Base-by-base conservation (phyloP, 2,329 filamentous ascomycete genomes). In the Hypomyces rosellus region DNA sequence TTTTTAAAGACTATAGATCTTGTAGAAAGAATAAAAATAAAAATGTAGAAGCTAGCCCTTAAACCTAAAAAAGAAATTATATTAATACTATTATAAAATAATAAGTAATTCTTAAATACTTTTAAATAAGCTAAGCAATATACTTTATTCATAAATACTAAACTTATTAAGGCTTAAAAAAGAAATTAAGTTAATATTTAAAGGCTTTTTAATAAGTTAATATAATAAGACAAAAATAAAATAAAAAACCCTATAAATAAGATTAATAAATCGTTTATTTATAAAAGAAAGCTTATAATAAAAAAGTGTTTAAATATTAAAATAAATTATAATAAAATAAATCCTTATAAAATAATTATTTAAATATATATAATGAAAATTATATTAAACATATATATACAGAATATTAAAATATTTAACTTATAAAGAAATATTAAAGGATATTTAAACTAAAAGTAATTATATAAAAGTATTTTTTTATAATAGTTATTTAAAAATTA, bases 131-230 rank as follows among this genome's bases (percentile, higher is more conserved):
- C 30, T 43, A 15, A 45, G 46, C n/a, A 7, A 16, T 42, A 7
- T 12, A 15, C 18, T 18, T 48, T 45, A 39, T 49, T 44, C 20
- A 50, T 47, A 42, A n/a, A n/a, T n/a, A n/a, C n/a, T n/a, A n/a
- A n/a, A n/a, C n/a, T n/a, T n/a, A n/a, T n/a, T n/a, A n/a, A n/a
- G n/a, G n/a, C n/a, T n/a, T n/a, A n/a, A n/a, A n/a, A n/a, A n/a
- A n/a, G 4, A 25, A 25, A 25, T 4, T 25, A 25, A 25, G 7
- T 7, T 25, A 25, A 25, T 25, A 25, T 25, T 25, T 25, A 25
- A 25, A 25, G 22, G 4, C 22, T 7, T 7, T 25, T 25, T 25
- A 25, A 25, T 25, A 25, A 25, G 7, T 25, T 25, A 25, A 25
- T 25, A 25, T 25, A 25, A 4, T 25, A 4, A 25, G 7, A 25